These are phyloP conservation scores for Ustilago hordei DNA, from an alignment of 1,284 basidiomycete genomes.

Conservation along the genomic window DNA sequence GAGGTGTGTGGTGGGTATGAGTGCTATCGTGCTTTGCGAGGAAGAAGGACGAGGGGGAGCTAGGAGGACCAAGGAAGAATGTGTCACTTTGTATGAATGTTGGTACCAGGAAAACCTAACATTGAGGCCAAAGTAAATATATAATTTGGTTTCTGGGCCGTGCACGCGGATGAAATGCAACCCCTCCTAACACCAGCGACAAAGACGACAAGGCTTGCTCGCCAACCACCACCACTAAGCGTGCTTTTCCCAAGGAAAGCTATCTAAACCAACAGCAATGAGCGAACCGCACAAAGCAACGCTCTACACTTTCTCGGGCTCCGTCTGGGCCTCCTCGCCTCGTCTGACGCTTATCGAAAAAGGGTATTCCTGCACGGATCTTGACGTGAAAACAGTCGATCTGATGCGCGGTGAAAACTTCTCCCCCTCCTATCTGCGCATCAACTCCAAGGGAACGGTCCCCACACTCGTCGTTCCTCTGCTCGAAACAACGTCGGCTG, in stretches of 20 bases:
- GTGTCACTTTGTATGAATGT: too few species aligned
- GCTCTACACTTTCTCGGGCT: slow-evolving; percentile 57
- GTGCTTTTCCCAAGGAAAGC: too few species aligned
- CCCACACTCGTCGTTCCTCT: slow-evolving; percentile 86
- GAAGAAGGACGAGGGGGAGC: too few species aligned
- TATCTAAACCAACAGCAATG: slow-evolving; percentile 9
- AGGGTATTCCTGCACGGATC: slow-evolving; percentile 54
- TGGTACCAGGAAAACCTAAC: too few species aligned
- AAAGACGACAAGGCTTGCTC: background rate
- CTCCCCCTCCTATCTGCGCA: slow-evolving; percentile 76
- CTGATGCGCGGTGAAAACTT: slow-evolving; percentile 74
- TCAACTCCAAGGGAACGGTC: slow-evolving; percentile 86
- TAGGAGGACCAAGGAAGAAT: too few species aligned
- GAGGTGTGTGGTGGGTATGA: background rate
- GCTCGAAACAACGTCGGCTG: slow-evolving; percentile 77
- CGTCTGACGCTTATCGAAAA: slow-evolving; percentile 55
- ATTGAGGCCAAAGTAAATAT: too few species aligned
- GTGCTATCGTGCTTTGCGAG: background rate
- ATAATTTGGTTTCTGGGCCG: background rate
- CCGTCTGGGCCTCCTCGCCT: slow-evolving; percentile 56
- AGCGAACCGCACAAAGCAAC: slow-evolving; percentile 50
- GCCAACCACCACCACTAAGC: background rate
- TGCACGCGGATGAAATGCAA: background rate
- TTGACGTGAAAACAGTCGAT: slow-evolving; percentile 62
- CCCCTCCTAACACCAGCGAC: background rate